Base-by-base conservation (phyloP, 1,284 basidiomycete genomes). In the Neolentinus lepideus region DNA sequence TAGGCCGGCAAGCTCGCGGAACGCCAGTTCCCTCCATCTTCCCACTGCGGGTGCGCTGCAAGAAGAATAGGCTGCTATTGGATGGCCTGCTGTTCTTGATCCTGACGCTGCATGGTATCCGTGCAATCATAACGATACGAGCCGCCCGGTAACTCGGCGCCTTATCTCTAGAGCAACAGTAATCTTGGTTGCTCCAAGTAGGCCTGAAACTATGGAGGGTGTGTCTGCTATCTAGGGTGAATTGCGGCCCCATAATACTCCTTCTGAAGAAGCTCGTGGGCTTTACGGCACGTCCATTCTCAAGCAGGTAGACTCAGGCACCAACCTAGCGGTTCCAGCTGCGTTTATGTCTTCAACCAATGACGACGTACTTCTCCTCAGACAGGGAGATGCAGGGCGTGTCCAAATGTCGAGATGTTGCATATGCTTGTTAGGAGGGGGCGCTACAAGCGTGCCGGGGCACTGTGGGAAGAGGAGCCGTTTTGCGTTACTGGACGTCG, bases 1-100 rank as follows among this genome's bases (percentile, higher is more conserved):
- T 46, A 72, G 81, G 53, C 77, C 74, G 59, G 58, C 66, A 22
- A 54, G 66, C 50, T 67, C 71, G 57, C 68, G 71, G 63, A 43
- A 43, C 38, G 38, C 66, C 53, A 70, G 67, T 57, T 63, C 57
- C n/a, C 53, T 57, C 24, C 59, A 58, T 31, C 45, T 57, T 29
- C 57, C 57, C 12, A 61, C 54, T 47, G 36, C 35, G 43, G 26
- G 11, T 47, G 51, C 51, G 16, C 36, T 52, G 24, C 12, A 54
- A 6, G 54, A 48, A 19, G 43, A 27, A 24, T 43, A 21, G 19
- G 38, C 38, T 9, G 19, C 3, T 6, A 43, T 43, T 6, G 38
- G 16, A 6, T 6, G 6, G 38, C 16, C 29, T 4, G 4, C 29
- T 4, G 12, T 31, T 31, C 12, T 31, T 12, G 12, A 6, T 4